Evolutionary conservation across 1,284 basidiomycete species (phyloP).

Genomic region (Puccinia sorghi): DNA sequence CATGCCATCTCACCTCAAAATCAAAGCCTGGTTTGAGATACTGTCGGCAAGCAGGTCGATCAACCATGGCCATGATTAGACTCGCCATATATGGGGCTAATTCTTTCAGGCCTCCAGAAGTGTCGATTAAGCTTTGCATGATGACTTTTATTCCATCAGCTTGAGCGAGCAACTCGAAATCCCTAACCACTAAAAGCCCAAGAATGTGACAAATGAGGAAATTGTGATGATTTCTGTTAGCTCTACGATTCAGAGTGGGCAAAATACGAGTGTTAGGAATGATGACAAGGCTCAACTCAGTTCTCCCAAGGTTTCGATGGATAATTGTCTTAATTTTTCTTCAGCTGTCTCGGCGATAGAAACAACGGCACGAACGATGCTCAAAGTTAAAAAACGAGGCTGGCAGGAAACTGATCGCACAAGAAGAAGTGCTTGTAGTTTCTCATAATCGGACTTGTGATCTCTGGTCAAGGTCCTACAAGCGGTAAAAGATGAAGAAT

Average conservation of each 20-base stretch:
- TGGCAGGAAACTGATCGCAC: slow-evolving; percentile 73
- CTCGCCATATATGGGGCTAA: slow-evolving; percentile 80
- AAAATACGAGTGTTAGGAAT: not conserved
- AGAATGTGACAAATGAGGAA: not conserved
- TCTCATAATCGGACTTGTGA: slow-evolving; percentile 77
- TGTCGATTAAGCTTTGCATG: slow-evolving; percentile 81
- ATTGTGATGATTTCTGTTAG: not conserved
- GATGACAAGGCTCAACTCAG: slow-evolving; percentile 66
- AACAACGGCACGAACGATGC: slow-evolving; percentile 80
- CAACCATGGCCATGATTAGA: slow-evolving; percentile 79
- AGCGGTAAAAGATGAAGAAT: not conserved
- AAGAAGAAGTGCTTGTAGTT: slow-evolving; percentile 91
- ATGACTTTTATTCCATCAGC: slow-evolving; percentile 86
- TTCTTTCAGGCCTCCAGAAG: slow-evolving; percentile 67
- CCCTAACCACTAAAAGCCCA: slow-evolving; percentile 68
- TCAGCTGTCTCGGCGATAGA: slow-evolving; percentile 91
- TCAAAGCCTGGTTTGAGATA: slow-evolving; percentile 81
- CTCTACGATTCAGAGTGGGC: not conserved
- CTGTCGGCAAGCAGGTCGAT: slow-evolving; percentile 77
- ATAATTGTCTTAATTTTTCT: slow-evolving; percentile 80
- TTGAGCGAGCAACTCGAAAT: slow-evolving; percentile 76
- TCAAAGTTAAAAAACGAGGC: slow-evolving; percentile 60
- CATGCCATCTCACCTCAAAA: slow-evolving; percentile 70
- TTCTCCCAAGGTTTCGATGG: slow-evolving; percentile 86
- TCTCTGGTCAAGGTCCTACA: slow-evolving; percentile 79